These are phyloP conservation scores for Hondaea fermentalgiana DNA, from an alignment of 108 stramenopile species.

Conservation along the genomic window DNA sequence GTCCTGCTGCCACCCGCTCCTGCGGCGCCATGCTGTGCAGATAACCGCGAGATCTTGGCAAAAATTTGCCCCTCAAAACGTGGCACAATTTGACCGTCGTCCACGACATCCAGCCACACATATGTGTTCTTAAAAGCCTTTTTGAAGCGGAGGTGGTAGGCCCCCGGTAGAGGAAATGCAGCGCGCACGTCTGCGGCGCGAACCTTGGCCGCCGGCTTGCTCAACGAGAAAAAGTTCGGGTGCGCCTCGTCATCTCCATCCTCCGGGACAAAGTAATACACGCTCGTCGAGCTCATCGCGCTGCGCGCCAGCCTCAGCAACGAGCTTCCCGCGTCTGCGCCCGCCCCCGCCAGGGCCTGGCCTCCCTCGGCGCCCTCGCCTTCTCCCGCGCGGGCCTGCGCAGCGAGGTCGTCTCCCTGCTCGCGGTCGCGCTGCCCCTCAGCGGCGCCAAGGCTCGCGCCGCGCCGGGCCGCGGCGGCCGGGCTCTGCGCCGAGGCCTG, in stretches of 20 bases:
- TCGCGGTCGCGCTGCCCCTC: no score
- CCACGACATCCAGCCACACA: background rate
- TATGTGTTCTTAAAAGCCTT: slow-evolving; percentile 29
- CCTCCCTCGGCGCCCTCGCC: no score
- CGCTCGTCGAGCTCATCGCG: background rate
- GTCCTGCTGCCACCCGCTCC: no score
- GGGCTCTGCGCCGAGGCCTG: no score
- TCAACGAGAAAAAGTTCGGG: slow-evolving; percentile 49
- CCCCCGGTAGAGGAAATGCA: slow-evolving; percentile 50
- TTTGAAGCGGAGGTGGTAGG: slow-evolving; percentile 56
- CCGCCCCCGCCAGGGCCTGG: no score
- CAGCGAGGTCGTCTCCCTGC: no score
- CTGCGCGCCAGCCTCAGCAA: no score
- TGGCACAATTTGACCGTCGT: background rate
- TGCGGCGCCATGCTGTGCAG: background rate
- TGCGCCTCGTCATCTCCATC: slow-evolving; percentile 52
- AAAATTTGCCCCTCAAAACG: background rate
- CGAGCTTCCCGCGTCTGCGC: no score
- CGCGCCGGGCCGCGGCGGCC: no score
- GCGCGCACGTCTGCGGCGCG: slow-evolving; percentile 34
- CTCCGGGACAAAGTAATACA: slow-evolving; percentile 43
- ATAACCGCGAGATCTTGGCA: background rate
- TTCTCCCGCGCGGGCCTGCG: no score
- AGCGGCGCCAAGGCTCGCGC: no score
- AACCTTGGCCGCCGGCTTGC: slow-evolving; percentile 21